A percentile compares a stretch with the other conserved stretches of the same genome.
Conservation (phyloP, 495 filamentous ascomycete species). For the Cudoniella acicularis region DNA sequence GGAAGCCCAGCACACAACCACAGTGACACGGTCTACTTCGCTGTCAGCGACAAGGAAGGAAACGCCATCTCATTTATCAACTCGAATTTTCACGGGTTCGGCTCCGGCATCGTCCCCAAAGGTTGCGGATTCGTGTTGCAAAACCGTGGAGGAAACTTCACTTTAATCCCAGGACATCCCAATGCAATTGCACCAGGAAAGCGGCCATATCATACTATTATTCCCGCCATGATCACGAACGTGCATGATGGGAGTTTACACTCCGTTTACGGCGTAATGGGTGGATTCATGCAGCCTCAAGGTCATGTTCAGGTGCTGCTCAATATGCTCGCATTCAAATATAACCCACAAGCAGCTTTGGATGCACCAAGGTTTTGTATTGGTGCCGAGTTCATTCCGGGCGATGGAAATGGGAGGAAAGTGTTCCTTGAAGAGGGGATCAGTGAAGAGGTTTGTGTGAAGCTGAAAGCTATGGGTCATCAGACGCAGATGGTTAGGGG, state of each 20-base stretch:
- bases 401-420: slow-evolving; percentile 44
- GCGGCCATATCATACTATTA: slow-evolving; percentile 96
- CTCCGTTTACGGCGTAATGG: slow-evolving; percentile 92
- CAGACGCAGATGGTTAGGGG: slow-evolving; percentile 63
- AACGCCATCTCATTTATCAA: slow-evolving; percentile 97
- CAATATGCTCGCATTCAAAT: slow-evolving; percentile 82
- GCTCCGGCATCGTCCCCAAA: slow-evolving; percentile 76
- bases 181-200: slow-evolving; percentile 80
- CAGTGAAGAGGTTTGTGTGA: slow-evolving; percentile 57
- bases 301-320: slow-evolving; percentile 94
- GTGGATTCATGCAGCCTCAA: slow-evolving; percentile 98
- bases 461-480: slow-evolving; percentile 69
- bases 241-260: slow-evolving; percentile 66
- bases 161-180: slow-evolving; percentile 60
- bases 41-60: slow-evolving; percentile 70
- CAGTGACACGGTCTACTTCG: slow-evolving; percentile 91
- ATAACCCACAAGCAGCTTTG: slow-evolving; percentile 82
- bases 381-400: slow-evolving; percentile 59
- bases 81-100: slow-evolving; percentile 89
- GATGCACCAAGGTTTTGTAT: slow-evolving; percentile 88
- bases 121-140: slow-evolving; percentile 90
- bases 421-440: slow-evolving; percentile 89
- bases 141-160: slow-evolving; percentile 88
- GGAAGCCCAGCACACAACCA: slow-evolving; percentile 65
- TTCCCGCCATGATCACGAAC: slow-evolving; percentile 86